Percentiles rank a stretch among this genome's conserved stretches.
Conservation (phyloP, 2,329 filamentous ascomycete species). For the Paracoccidioides lutzii region DNA sequence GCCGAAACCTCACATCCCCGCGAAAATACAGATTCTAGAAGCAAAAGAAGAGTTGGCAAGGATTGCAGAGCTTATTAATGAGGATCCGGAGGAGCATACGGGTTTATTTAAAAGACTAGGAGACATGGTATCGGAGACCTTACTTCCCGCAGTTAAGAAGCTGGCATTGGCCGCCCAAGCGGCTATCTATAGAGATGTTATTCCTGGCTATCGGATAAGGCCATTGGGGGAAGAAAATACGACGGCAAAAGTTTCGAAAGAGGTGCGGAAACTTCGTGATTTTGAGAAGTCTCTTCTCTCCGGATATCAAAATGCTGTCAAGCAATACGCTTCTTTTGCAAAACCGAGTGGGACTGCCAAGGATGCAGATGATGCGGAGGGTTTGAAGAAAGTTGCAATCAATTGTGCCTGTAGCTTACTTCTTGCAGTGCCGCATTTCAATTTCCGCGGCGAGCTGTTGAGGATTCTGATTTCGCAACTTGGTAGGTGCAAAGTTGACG, state of each 20-base stretch:
- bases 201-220: constrained; percentile 90
- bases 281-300: constrained; percentile 82
- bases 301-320: constrained; percentile 75
- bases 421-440: constrained; percentile 83
- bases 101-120: constrained; percentile 65
- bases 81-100: constrained; percentile 83
- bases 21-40: constrained; percentile 65
- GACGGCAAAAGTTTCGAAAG: constrained; percentile 75
- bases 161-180: constrained; percentile 76
- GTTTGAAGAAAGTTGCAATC: constrained; percentile 61
- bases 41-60: constrained; percentile 89
- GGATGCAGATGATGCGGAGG: constrained; percentile 19
- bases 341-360: constrained; percentile 38
- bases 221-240: constrained; percentile 62
- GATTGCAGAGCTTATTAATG: constrained; percentile 68
- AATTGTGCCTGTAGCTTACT: constrained; percentile 75
- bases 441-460: constrained; percentile 78
- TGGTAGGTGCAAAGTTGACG: constrained; percentile 57
- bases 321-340: constrained; percentile 56
- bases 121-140: constrained; percentile 57
- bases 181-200: constrained; percentile 87
- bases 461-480: constrained; percentile 79
- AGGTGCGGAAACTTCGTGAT: constrained; percentile 65
- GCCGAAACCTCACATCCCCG: constrained; percentile 52
- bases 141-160: constrained; percentile 62